phyloP scores from a whole-genome alignment of 176 grass and related monocot genomes.

The Bolboschoenus planiculmis region DNA sequence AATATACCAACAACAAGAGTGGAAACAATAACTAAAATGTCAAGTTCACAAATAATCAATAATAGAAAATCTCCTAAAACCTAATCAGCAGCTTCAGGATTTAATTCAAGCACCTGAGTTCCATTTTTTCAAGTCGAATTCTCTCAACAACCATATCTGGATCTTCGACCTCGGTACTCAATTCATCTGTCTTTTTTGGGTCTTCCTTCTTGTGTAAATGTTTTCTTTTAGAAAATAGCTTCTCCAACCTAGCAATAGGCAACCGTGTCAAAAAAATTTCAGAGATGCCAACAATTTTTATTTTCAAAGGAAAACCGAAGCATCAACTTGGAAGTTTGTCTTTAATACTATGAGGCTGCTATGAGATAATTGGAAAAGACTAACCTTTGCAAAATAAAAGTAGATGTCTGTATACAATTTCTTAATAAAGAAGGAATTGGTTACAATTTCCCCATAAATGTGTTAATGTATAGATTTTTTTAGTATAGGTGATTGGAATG shows the following conservation, averaged over 20 bases:
- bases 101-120: conserved; percentile 50
- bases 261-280: background rate
- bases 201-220: conserved; percentile 33
- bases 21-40: conserved; percentile 4
- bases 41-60: conserved; percentile 14
- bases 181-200: conserved; percentile 50
- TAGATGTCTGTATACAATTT: background rate
- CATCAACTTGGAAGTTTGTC: background rate
- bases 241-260: conserved; percentile 46
- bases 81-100: background rate
- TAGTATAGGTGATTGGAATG: background rate
- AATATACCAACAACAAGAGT: conserved; percentile 3
- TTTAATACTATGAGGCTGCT: background rate
- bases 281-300: background rate
- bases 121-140: conserved; percentile 78
- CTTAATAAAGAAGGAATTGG: background rate
- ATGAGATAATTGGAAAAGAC: background rate
- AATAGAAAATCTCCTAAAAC: background rate
- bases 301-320: background rate
- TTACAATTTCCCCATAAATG: background rate
- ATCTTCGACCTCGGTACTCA: conserved; percentile 35
- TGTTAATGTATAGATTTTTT: background rate
- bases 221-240: conserved; percentile 42
- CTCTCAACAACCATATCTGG: conserved; percentile 62
- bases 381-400: background rate